These are phyloP conservation scores for Globisporangium canariense DNA, from an alignment of 352 stramenopile species.

Conservation along the genomic window DNA sequence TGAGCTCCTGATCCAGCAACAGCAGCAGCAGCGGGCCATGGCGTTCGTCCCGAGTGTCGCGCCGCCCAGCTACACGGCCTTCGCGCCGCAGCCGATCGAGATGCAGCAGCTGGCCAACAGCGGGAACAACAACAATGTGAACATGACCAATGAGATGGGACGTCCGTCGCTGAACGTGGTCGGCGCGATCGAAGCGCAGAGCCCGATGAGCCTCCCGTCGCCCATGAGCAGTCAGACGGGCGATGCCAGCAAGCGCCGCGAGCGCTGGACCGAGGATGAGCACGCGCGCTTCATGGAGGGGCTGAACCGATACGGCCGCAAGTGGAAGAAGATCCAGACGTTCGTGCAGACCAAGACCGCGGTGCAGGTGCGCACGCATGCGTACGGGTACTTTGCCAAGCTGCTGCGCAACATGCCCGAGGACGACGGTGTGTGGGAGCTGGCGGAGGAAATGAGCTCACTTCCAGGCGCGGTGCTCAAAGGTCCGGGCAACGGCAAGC, in stretches of 20 bases:
- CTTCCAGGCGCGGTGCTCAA: constrained; percentile 72
- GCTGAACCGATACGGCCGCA: constrained; percentile 80
- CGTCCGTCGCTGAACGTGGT: constrained; percentile 14
- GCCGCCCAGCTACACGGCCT: constrained; percentile 26
- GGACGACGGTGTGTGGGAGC: constrained; percentile 77
- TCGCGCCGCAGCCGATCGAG: constrained; percentile 20
- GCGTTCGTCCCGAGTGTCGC: not conserved
- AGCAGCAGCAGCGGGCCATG: not conserved
- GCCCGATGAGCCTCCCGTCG: constrained; percentile 34
- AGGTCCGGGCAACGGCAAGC: constrained; percentile 68
- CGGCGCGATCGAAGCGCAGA: constrained; percentile 14
- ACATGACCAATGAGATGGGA: constrained; percentile 2
- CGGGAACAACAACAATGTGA: too few species aligned
- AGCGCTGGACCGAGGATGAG: constrained; percentile 82
- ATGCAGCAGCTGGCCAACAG: not conserved
- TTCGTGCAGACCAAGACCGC: constrained; percentile 86
- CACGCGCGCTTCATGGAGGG: constrained; percentile 84
- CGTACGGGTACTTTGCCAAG: constrained; percentile 88
- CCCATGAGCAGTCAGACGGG: constrained; percentile 49
- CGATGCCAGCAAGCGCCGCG: constrained; percentile 67
- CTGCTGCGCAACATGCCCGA: constrained; percentile 83
- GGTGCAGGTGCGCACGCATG: constrained; percentile 80
- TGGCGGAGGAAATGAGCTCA: constrained; percentile 78
- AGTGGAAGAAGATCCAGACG: constrained; percentile 88
- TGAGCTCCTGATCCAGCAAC: constrained; percentile 7